These are phyloP conservation scores for Geranium brycei DNA, from an alignment of 345 rosid genomes.

Conservation along the genomic window DNA sequence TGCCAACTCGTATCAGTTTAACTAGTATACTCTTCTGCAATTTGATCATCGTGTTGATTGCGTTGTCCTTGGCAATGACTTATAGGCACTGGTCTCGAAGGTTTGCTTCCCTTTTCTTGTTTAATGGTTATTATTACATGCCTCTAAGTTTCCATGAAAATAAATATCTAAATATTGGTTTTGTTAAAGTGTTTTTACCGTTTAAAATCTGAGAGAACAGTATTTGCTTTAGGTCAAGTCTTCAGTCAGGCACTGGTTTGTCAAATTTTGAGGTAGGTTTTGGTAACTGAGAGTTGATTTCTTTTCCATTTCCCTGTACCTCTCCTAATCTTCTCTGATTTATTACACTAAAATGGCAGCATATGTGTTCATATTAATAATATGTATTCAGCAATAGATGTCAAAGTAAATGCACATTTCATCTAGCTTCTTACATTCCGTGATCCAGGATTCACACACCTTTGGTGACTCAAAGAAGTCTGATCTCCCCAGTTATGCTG, in stretches of 20 bases:
- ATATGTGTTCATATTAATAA: neutral
- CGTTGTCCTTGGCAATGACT: conserved; percentile 35
- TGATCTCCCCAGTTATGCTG: conserved; percentile 75
- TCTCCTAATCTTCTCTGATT: neutral
- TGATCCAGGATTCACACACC: conserved; percentile 33
- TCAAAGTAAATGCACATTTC: neutral
- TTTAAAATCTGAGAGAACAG: neutral
- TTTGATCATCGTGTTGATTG: conserved; percentile 31
- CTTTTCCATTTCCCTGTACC: neutral
- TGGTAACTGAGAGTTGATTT: neutral
- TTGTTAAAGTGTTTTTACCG: conserved; percentile 5
- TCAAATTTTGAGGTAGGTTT: conserved; percentile 31
- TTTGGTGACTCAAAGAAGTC: conserved; percentile 35
- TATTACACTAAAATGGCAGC: neutral
- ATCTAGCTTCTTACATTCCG: conserved; percentile 5
- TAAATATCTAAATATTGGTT: neutral
- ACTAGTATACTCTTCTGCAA: conserved; percentile 39
- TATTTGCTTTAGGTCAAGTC: conserved; percentile 25
- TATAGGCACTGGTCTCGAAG: conserved; percentile 58
- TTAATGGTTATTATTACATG: neutral
- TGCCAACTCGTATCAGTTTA: conserved; percentile 46
- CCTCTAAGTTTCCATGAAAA: neutral
- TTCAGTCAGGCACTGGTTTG: conserved; percentile 15
- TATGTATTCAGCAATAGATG: neutral
- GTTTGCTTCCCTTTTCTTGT: conserved; percentile 18